phyloP scores from a whole-genome alignment of 2,329 filamentous ascomycete genomes.

The Macrophomina phaseolina region DNA sequence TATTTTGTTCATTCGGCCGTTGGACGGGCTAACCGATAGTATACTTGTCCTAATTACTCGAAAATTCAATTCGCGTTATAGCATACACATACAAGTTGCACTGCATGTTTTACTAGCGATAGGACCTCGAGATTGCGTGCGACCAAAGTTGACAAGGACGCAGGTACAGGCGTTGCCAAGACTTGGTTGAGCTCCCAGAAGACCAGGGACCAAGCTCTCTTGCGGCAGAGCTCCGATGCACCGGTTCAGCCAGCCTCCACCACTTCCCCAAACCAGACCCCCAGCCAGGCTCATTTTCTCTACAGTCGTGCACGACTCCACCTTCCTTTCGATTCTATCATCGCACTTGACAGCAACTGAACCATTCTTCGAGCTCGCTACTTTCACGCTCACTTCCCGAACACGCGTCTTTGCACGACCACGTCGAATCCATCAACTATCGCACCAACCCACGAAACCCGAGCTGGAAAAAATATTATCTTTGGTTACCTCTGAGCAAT shows the following conservation, averaged over 20 bases:
- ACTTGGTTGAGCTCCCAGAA: background rate
- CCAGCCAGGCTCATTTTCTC: constrained; percentile 1
- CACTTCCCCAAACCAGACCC: background rate
- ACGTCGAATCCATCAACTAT: background rate
- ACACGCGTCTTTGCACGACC: background rate
- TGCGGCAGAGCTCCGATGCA: background rate
- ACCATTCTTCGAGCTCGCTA: background rate
- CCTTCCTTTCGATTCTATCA: background rate
- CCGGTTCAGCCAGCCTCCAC: constrained; percentile 7
- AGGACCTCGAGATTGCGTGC: background rate
- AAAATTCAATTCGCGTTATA: background rate
- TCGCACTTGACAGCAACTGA: background rate
- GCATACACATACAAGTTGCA: no score
- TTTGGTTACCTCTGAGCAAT: constrained; percentile 26
- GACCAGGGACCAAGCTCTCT: background rate
- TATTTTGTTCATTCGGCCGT: background rate
- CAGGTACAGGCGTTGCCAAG: constrained; percentile 3
- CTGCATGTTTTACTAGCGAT: no score
- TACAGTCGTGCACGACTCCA: background rate
- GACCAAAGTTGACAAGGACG: background rate
- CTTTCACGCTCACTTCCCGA: background rate
- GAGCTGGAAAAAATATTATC: no score
- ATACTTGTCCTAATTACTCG: background rate
- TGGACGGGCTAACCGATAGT: background rate
- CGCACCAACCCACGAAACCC: no score